A percentile compares a stretch with the other conserved stretches of the same genome.
Conservation (phyloP, 768 basidiomycete genomes). For the Psilocybe tampanensis region DNA sequence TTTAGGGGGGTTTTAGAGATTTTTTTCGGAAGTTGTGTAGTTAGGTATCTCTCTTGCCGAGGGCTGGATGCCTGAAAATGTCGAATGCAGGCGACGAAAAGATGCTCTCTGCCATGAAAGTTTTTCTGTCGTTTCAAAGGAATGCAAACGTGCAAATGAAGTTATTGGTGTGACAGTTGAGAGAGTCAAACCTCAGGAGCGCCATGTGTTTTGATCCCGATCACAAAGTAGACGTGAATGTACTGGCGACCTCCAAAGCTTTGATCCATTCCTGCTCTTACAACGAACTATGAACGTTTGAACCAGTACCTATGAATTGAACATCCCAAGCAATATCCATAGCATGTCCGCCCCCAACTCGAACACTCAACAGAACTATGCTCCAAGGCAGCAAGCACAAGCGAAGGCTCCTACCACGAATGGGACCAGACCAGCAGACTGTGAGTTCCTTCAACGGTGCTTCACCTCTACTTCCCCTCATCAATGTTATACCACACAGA, state of each 20-base stretch:
- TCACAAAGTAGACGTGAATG: background rate
- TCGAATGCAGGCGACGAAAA: no score
- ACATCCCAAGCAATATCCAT: background rate
- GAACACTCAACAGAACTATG: conserved; percentile 5
- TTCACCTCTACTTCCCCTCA: background rate
- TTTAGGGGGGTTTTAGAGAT: conserved; percentile 24
- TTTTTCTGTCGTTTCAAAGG: no score
- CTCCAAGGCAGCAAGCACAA: conserved; percentile 16
- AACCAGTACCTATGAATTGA: background rate
- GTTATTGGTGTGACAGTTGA: no score
- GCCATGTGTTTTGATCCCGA: conserved; percentile 1
- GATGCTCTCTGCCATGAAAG: no score
- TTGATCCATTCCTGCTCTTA: conserved; percentile 2
- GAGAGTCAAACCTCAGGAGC: background rate
- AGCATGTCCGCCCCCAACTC: conserved; percentile 11
- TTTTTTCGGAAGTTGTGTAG: no score
- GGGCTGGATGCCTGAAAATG: no score
- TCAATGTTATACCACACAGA: conserved; percentile 42
- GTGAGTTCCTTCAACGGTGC: conserved; percentile 24
- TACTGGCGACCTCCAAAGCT: background rate
- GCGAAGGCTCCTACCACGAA: conserved; percentile 9
- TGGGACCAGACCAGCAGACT: conserved; percentile 32
- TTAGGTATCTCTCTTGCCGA: no score
- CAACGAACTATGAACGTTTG: background rate
- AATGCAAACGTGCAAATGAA: no score